Conservation (phyloP, 1,284 basidiomycete species). For the Sanguinoderma infundibulare region DNA sequence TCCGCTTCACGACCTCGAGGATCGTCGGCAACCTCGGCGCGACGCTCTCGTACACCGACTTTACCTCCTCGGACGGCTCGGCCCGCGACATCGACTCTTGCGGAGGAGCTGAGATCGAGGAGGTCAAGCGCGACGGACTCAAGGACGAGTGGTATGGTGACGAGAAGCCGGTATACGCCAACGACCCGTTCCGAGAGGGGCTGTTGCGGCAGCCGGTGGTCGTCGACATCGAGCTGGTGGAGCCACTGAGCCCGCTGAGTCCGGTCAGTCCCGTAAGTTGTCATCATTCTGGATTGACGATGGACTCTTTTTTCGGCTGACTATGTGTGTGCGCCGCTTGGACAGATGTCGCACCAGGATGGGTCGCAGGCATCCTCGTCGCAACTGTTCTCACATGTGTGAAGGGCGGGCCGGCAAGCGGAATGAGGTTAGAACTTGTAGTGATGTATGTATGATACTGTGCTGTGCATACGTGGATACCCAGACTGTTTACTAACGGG, state of each 20-base stretch:
- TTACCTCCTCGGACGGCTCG: not conserved
- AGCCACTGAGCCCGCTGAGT: not conserved
- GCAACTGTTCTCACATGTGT: not conserved
- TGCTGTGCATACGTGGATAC: too few species aligned
- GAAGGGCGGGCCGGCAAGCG: not conserved
- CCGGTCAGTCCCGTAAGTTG: not conserved
- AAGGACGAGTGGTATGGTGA: not conserved
- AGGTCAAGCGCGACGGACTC: not conserved
- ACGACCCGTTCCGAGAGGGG: not conserved
- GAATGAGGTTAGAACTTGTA: slow-evolving; percentile 25
- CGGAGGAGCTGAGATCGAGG: not conserved
- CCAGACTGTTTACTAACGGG: too few species aligned
- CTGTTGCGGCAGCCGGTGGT: not conserved
- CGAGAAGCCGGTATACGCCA: not conserved
- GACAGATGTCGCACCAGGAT: not conserved
- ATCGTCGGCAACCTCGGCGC: slow-evolving; percentile 7
- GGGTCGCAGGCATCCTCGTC: not conserved
- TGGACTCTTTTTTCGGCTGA: too few species aligned
- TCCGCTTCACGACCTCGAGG: slow-evolving; percentile 2
- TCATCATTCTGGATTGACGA: too few species aligned
- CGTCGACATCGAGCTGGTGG: not conserved
- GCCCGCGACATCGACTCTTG: not conserved
- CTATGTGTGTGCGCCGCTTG: not conserved
- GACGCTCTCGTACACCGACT: not conserved
- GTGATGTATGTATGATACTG: not conserved